Conservation (phyloP, 1,284 basidiomycete genomes). For the Sanghuangporus baumii region DNA sequence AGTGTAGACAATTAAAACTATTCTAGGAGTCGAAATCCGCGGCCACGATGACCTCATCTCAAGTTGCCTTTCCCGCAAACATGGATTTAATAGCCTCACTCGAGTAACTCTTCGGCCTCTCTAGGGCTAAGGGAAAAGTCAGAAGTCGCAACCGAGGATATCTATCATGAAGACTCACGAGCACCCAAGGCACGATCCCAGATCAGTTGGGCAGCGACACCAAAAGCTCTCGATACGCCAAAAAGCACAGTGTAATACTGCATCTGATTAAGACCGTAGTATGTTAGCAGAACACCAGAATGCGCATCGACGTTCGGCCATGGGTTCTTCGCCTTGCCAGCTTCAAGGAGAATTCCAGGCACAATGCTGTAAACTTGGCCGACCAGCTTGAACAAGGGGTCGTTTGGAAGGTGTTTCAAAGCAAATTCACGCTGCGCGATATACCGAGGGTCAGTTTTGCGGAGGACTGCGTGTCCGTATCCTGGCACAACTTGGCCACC, state of each 20-base stretch:
- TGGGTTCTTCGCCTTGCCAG: constrained; percentile 91
- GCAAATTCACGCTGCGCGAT: constrained; percentile 94
- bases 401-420: constrained; percentile 80
- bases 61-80: constrained; percentile 33
- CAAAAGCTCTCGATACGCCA: constrained; percentile 92
- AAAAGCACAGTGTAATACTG: constrained; percentile 96
- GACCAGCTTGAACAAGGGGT: constrained; percentile 91
- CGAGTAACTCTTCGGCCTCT: constrained; percentile 85
- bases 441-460: constrained; percentile 98
- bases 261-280: constrained; percentile 88
- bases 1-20: background rate
- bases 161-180: constrained; percentile 44
- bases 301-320: constrained; percentile 97
- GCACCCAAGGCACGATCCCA: constrained; percentile 96
- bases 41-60: background rate
- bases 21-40: background rate
- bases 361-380: constrained; percentile 92
- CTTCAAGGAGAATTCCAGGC: constrained; percentile 89
- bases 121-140: constrained; percentile 50
- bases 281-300: constrained; percentile 89
- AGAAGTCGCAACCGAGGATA: background rate
- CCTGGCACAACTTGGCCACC: constrained; percentile 90
- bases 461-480: constrained; percentile 94
- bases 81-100: constrained; percentile 71
- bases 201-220: constrained; percentile 85